These are phyloP conservation scores for Boletus huronensis DNA, from an alignment of 768 basidiomycete genomes.

Conservation along the genomic window DNA sequence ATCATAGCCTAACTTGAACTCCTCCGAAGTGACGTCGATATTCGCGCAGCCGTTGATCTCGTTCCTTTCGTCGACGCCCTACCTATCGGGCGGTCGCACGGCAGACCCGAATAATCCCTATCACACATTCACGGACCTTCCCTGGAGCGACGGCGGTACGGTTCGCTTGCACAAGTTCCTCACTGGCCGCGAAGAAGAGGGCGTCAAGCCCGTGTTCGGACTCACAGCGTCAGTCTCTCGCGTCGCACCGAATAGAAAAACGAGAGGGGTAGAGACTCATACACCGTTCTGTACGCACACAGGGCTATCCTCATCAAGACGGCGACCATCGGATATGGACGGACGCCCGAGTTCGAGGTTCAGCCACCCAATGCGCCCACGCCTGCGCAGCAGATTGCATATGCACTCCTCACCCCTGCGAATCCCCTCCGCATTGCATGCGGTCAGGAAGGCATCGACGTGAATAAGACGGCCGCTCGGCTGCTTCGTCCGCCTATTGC, in stretches of 20 bases:
- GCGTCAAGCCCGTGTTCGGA: slow-evolving; percentile 86
- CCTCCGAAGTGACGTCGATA: slow-evolving; percentile 71
- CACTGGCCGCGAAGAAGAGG: slow-evolving; percentile 80
- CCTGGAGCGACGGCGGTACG: slow-evolving; percentile 38
- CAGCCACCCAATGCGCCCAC: slow-evolving; percentile 42
- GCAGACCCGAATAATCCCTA: slow-evolving; percentile 50
- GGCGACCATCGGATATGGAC: slow-evolving; percentile 48
- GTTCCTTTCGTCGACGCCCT: slow-evolving; percentile 61
- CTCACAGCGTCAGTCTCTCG: slow-evolving; percentile 68
- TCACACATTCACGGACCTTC: slow-evolving; percentile 58
- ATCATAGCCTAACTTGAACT: slow-evolving; percentile 71
- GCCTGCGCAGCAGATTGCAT: slow-evolving; percentile 40
- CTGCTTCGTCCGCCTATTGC: slow-evolving; percentile 10
- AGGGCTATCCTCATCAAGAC: slow-evolving; percentile 52
- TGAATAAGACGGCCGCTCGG: slow-evolving; percentile 11
- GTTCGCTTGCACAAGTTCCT: slow-evolving; percentile 72
- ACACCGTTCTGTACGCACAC: not conserved
- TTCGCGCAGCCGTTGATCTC: slow-evolving; percentile 83
- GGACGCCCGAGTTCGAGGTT: slow-evolving; percentile 43
- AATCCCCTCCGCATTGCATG: slow-evolving; percentile 27
- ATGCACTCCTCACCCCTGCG: slow-evolving; percentile 34
- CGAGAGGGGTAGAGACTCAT: not conserved
- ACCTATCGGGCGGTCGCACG: slow-evolving; percentile 54
- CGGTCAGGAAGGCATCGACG: slow-evolving; percentile 25
- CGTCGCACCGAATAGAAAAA: not conserved